Evolutionary conservation across 1,284 basidiomycete species (phyloP).

Genomic region (Cutaneotrichosporon sp.): DNA sequence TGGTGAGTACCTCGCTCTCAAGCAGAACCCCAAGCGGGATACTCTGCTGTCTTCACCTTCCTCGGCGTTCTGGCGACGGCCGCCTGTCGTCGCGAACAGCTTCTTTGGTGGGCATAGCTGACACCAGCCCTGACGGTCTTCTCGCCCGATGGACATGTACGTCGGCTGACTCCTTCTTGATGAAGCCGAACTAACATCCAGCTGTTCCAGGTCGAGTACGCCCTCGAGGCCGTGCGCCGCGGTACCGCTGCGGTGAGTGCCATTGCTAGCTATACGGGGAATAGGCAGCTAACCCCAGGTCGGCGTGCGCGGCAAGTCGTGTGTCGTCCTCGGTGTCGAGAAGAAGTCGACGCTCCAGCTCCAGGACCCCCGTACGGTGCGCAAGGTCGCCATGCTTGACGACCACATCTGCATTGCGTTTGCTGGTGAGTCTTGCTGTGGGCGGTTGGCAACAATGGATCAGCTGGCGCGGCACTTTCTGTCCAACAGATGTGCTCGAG

Average conservation of each 20-base stretch:
- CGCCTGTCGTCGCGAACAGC: background rate
- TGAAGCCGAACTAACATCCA: slow-evolving; percentile 15
- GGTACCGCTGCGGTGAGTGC: slow-evolving; percentile 90
- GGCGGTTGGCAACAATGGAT: background rate
- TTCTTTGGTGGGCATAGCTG: too few species aligned
- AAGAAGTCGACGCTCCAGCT: slow-evolving; percentile 98
- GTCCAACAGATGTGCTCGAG: too few species aligned
- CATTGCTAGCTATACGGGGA: background rate
- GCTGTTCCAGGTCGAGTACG: slow-evolving; percentile 82
- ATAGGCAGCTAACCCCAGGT: slow-evolving; percentile 61
- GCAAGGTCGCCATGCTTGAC: slow-evolving; percentile 98
- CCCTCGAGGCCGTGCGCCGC: slow-evolving; percentile 92
- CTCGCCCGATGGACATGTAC: slow-evolving; percentile 85
- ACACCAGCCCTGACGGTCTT: slow-evolving; percentile 75
- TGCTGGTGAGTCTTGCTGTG: slow-evolving; percentile 67
- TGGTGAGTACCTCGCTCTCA: slow-evolving; percentile 37
- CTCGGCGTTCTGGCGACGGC: background rate
- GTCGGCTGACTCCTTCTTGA: slow-evolving; percentile 14
- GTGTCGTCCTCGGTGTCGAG: slow-evolving; percentile 96
- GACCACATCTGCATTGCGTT: slow-evolving; percentile 98
- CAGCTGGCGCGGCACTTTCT: too few species aligned
- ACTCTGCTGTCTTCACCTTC: background rate
- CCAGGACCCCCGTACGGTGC: slow-evolving; percentile 95
- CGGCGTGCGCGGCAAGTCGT: slow-evolving; percentile 90
- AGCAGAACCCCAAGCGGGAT: background rate